Base-by-base conservation (phyloP, 768 basidiomycete species). In the Saitozyma sp. region DNA sequence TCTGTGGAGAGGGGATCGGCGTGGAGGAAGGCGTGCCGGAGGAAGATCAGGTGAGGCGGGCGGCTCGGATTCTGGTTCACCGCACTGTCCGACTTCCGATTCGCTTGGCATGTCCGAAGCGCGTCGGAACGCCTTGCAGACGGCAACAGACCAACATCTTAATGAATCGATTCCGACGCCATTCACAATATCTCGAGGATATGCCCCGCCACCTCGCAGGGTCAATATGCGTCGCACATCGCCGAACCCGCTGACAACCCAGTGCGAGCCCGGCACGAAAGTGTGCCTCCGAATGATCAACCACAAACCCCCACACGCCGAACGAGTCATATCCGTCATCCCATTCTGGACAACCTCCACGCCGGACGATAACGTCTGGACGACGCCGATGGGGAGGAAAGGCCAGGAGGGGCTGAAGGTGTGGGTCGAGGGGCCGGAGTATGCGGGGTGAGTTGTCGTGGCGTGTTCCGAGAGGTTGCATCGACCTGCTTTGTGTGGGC, bases 261-360 rank as follows among this genome's bases (percentile, higher is more conserved):
- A 80, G 79, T 80, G 79, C 54, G 78, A 78, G 38, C 48, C 62
- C 16, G 62, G 66, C 17, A 77, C 77, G 9, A 61, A 65, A 57
- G 73, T 74, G 4, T 80, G 79, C 63, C 55, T 78, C 49, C 73
- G 67, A 16, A 48, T 78, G 4, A 65, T 73, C 38, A 80, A 80
- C 56, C 67, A 71, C 50, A 79, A 78, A 62, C 56, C 68, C 3
- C 58, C 65, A 4, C 71, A 76, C 37, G 63, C 65, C 6, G 69
- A 74, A 39, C 59, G 79, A 29, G 66, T 79, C 14, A 71, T 72
- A 3, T 66, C 76, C 1, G 79, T 79, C 54, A 73, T 80, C 39
- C 79, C 79, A 3, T 65, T 80, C 50, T 74, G 76, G 76, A 45
- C 66, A 8, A 61, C 56, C 5, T 59, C 68, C 48, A 50, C 68